Evolutionary conservation across 2,329 filamentous ascomycete species (phyloP), one percentile per base, ranked within the genome.

Genomic region (Scopulariopsis brevicaulis): DNA sequence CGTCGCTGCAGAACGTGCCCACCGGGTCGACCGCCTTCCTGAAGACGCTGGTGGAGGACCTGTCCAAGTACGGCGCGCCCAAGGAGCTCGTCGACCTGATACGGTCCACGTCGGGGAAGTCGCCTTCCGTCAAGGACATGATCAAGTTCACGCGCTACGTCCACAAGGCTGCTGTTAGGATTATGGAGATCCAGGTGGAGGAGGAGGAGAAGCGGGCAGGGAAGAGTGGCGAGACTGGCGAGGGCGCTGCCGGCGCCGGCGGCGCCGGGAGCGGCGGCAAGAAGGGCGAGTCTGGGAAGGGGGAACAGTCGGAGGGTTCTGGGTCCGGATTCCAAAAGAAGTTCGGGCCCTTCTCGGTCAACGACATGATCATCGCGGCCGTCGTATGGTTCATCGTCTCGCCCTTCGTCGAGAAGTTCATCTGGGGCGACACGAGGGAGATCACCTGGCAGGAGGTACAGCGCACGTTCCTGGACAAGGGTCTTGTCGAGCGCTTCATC

Each of bases 381-480:
- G 65, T 80, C 8, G 74, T 72, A 35, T 65, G 66, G 10, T 63
- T 73, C 56, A 68, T 68, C 63, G 35, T 76, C 59, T 72, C 68
- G 56, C 73, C 74, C 4, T 62, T 77, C 57, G 70, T 74, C 55
- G 69, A 70, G 56, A 72, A 73, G 62, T 63, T 76, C 28, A 73
- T 77, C 62, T 71, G 72, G 24, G 65, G 66, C 55, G 57, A 61
- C 4, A 74, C 78, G 62, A 73, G 73, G 66, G 93, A 99, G 69
- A 96, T 99, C 60, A 97, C 94, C 58, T 99, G 91, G 90, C 92
- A 99, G 73, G 94, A 99, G 74, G 90, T 99, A 74, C 81, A 89
- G 62, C 92, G 84, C 64, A 94, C 90, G 35, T 97, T 96, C 78
- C 78, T 99, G 60, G 91, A 96, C 73, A 96, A 96, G 77, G 94